Base-by-base conservation (phyloP, 169 alveolate genomes). In the Eimeria necatrix region DNA sequence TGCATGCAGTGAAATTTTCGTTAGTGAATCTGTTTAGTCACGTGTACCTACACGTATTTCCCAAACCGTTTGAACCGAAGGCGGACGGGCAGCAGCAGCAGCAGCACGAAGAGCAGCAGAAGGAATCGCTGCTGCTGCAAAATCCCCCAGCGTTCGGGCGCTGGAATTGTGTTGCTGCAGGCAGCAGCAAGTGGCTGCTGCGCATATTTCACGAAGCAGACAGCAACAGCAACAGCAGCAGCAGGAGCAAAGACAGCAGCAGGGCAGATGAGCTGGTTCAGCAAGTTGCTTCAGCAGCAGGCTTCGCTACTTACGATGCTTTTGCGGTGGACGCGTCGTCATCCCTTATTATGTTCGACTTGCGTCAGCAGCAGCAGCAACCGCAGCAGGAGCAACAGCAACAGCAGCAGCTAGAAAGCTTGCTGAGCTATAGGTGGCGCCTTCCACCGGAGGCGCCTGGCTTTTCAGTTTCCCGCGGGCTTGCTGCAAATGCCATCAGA, bases 221-320 rank as follows among this genome's bases (percentile, higher is more conserved):
- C 80, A 70, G 80, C 80, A 70, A 49, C 80, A 70, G 78, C 78
- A 68, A 49, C 78, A 68, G 80, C 80, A 70, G 16, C 80, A 70
- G 51, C 80, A n/a, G 48, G 4, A 8, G 14, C 52, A 71, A 48
- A 26, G 32, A 71, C 83, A 71, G 59, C 85, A 74, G 61, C 59
- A 74, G 61, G 59, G 85, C 85, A 20, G 60, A 49, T 48, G 85
- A 46, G 85, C 41, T 14, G 9, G 85, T n/a, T 14, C 85, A 74
- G 85, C 61, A 41, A 18, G 48, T 74, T 3, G 85, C 60, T 48
- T 9, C 85, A 74, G 85, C 85, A 18, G 85, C 85, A 12, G 85
- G 85, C 0, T 74, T 74, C 41, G 18, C 61, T 74, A 74, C 85
- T 0, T 74, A 74, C 0, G 85, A 74, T 32, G 61, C 49, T 6